A percentile compares a stretch with the other conserved stretches of the same genome.
Evolutionary conservation across 345 rosid genomes (phyloP).

Genomic region (Corchorus capsularis): DNA sequence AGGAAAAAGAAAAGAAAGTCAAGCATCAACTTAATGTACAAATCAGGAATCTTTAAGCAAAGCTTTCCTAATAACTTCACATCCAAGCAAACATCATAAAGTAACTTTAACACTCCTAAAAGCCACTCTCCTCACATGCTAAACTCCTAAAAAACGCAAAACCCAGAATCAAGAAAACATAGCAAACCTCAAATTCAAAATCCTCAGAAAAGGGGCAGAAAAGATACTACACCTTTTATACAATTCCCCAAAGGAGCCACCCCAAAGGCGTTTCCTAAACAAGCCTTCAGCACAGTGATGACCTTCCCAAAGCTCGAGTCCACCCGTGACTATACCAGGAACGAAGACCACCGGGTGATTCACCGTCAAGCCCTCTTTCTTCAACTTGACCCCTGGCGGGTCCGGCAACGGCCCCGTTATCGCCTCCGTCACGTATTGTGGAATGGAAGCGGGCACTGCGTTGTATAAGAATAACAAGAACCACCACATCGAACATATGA

Average conservation of each 20-base stretch:
- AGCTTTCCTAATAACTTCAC: background rate
- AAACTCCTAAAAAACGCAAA: background rate
- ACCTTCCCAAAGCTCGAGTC: slow-evolving; percentile 77
- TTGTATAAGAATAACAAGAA: slow-evolving; percentile 51
- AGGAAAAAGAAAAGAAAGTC: no score
- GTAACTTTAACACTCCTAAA: background rate
- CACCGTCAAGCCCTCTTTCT: slow-evolving; percentile 56
- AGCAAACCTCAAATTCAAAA: background rate
- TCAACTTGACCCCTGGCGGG: slow-evolving; percentile 65
- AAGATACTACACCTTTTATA: slow-evolving; percentile 49
- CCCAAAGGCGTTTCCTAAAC: slow-evolving; percentile 80
- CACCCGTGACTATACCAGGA: slow-evolving; percentile 74
- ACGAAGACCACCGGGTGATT: slow-evolving; percentile 75
- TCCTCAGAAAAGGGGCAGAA: background rate
- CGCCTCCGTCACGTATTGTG: slow-evolving; percentile 72
- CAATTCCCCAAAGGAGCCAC: slow-evolving; percentile 68
- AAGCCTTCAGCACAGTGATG: slow-evolving; percentile 68
- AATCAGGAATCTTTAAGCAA: background rate
- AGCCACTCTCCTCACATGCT: background rate
- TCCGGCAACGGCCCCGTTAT: slow-evolving; percentile 64
- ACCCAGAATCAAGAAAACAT: background rate
- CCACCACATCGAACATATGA: slow-evolving; percentile 65
- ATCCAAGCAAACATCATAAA: background rate
- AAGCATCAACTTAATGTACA: background rate
- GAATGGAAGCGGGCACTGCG: slow-evolving; percentile 68